These are phyloP conservation scores for Acanthochlamys bracteata DNA, from an alignment of 106 monocot species.

Conservation along the genomic window DNA sequence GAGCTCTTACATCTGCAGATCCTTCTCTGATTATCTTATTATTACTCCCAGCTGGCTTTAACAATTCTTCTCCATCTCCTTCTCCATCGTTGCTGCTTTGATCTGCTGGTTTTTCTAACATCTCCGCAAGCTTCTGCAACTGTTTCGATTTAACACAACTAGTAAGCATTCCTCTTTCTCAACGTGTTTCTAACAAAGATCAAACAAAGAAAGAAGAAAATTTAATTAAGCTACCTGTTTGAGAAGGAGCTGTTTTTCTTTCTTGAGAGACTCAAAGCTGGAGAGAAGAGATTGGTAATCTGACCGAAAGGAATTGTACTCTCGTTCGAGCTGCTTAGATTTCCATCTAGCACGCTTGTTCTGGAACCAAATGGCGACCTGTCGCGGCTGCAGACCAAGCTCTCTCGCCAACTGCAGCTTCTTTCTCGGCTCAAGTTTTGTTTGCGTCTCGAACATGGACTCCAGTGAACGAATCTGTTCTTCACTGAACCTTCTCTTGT, in stretches of 20 bases:
- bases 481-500: slow-evolving; percentile 55
- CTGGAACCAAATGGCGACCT: slow-evolving; percentile 86
- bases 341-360: slow-evolving; percentile 75
- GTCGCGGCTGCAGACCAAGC: slow-evolving; percentile 61
- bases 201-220: neutral
- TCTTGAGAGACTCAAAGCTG: slow-evolving; percentile 28
- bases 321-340: slow-evolving; percentile 69
- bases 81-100: slow-evolving; percentile 19
- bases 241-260: slow-evolving; percentile 39
- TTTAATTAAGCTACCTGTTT: slow-evolving; percentile 28
- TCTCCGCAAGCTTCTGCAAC: slow-evolving; percentile 34
- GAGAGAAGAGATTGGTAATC: slow-evolving; percentile 42
- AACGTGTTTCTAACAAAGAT: neutral
- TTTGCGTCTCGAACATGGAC: slow-evolving; percentile 55
- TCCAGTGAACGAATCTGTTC: slow-evolving; percentile 58
- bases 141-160: neutral
- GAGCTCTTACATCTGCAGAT: neutral
- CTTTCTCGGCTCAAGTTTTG: slow-evolving; percentile 58
- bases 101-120: slow-evolving; percentile 23
- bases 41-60: neutral
- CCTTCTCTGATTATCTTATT: neutral
- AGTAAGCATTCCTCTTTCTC: neutral
- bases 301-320: slow-evolving; percentile 28
- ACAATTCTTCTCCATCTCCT: slow-evolving; percentile 5
- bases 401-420: slow-evolving; percentile 57